Percentiles rank a stretch among this genome's conserved stretches.
These are phyloP conservation scores for Exophiala sp. DNA, from an alignment of 2,329 filamentous ascomycete species.

Conservation along the genomic window DNA sequence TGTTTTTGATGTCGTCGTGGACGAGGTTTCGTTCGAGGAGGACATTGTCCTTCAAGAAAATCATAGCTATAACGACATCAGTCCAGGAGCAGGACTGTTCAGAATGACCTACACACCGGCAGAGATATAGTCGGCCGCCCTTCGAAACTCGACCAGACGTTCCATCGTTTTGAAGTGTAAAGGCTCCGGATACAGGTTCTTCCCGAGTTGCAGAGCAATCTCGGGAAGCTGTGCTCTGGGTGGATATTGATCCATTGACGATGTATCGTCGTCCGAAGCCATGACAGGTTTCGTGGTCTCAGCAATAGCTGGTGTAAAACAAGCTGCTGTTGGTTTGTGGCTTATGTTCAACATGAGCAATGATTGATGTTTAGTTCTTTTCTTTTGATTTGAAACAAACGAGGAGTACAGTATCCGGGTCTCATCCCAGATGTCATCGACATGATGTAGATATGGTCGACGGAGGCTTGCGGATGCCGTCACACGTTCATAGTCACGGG, in stretches of 20 bases:
- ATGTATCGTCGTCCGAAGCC: not conserved
- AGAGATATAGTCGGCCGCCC: conserved; percentile 13
- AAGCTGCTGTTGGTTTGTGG: not conserved
- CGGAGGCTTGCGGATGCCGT: not conserved
- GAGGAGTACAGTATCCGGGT: no score
- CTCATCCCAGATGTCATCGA: no score
- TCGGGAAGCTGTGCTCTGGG: conserved; percentile 2
- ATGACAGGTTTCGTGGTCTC: not conserved
- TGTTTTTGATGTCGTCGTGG: conserved; percentile 54
- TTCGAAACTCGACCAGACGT: conserved; percentile 4
- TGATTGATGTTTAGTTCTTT: not conserved
- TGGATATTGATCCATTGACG: not conserved
- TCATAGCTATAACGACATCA: conserved; percentile 49
- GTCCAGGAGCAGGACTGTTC: not conserved
- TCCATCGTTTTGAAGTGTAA: conserved; percentile 9
- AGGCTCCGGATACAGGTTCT: conserved; percentile 10
- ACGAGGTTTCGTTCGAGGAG: conserved; percentile 49
- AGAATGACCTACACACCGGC: not conserved
- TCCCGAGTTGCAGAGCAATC: not conserved
- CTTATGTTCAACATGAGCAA: not conserved
- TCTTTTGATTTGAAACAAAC: no score
- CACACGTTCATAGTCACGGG: not conserved
- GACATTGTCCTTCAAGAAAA: conserved; percentile 58
- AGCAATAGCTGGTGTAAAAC: not conserved
- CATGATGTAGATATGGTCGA: not conserved